Evolutionary conservation across 1,139 yeast species (phyloP), one percentile per base, ranked within the genome.

Genomic region (Geotrichum reessii): DNA sequence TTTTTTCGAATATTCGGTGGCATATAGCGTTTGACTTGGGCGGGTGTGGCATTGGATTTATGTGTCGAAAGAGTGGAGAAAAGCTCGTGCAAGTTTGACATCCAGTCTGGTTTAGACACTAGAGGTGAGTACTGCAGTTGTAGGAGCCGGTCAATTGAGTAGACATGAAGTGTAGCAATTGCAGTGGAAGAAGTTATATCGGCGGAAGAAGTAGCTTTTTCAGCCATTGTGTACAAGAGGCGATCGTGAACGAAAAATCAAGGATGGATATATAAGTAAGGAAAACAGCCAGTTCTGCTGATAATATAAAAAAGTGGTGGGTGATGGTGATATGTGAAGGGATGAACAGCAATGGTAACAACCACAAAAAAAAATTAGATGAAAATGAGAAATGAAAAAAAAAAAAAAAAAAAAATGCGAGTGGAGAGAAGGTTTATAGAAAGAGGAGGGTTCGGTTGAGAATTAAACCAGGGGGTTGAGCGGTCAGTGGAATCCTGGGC

Each of bases 111-210:
- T 40, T 19, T 31, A 14, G 42, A 28, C 6, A 49, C 52, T 31
- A 49, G 42, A 8, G 52, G 52, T 14, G 52, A 49, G 24, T 49
- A n/a, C n/a, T 33, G 28, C 42, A 49, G 40, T 31, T 27, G 24
- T 2, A 49, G 40, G 7, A 49, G 42, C 33, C n/a, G 42, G n/a
- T 49, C 52, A 31, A 19, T n/a, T 8, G 42, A 27, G 52, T 49
- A 49, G 25, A 31, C 44, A 37, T 49, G 37, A n/a, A 28, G 52
- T n/a, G 7, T 17, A 7, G 8, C 25, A 14, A 6, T 17, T 21
- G 40, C 5, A 11, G 14, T 9, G 2, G 14, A 14, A 11, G 40
- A 8, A n/a, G 27, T 8, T 49, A 4, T 14, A 22, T 7, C 7
- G 27, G 27, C 48, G 48, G 27, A 5, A n/a, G 48, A 46, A 3